Evolutionary conservation across 352 stramenopile species (phyloP).

Genomic region (Pythium brassicae): DNA sequence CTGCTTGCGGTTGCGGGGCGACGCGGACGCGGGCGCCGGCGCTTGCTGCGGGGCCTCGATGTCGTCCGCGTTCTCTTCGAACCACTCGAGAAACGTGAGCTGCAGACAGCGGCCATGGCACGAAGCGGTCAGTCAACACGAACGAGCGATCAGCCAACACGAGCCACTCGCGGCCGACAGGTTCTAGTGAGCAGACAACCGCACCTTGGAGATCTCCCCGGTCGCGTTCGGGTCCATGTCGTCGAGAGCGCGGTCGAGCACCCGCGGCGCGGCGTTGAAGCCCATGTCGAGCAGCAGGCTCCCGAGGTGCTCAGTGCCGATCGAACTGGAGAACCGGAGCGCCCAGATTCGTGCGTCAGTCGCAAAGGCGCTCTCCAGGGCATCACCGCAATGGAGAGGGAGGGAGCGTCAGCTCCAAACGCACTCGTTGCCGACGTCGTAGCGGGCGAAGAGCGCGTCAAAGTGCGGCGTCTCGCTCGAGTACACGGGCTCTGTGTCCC

Average conservation of each 20-base stretch:
- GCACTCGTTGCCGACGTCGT: slow-evolving; percentile 37
- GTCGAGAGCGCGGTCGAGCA: slow-evolving; percentile 55
- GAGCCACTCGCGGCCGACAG: neutral
- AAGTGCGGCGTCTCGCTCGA: slow-evolving; percentile 64
- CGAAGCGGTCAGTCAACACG: no score
- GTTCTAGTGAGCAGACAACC: neutral
- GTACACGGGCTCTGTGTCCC: slow-evolving; percentile 19
- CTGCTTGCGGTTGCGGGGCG: slow-evolving; percentile 9
- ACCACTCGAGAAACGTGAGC: slow-evolving; percentile 69
- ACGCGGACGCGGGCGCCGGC: neutral
- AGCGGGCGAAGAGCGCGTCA: slow-evolving; percentile 46
- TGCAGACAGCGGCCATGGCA: slow-evolving; percentile 5
- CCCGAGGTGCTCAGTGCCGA: slow-evolving; percentile 57
- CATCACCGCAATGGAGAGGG: neutral
- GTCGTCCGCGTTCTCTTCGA: slow-evolving; percentile 59
- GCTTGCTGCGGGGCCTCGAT: slow-evolving; percentile 25
- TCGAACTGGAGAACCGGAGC: slow-evolving; percentile 16
- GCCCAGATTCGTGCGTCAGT: no score
- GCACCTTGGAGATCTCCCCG: slow-evolving; percentile 55
- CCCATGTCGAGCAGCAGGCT: slow-evolving; percentile 68
- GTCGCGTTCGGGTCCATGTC: slow-evolving; percentile 68
- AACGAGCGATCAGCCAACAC: no score
- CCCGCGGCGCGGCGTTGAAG: slow-evolving; percentile 44
- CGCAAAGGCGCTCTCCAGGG: no score
- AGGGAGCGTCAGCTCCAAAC: neutral